Evolutionary conservation across 2,329 filamentous ascomycete species (phyloP).

Genomic region (Aspergillus uvarum): DNA sequence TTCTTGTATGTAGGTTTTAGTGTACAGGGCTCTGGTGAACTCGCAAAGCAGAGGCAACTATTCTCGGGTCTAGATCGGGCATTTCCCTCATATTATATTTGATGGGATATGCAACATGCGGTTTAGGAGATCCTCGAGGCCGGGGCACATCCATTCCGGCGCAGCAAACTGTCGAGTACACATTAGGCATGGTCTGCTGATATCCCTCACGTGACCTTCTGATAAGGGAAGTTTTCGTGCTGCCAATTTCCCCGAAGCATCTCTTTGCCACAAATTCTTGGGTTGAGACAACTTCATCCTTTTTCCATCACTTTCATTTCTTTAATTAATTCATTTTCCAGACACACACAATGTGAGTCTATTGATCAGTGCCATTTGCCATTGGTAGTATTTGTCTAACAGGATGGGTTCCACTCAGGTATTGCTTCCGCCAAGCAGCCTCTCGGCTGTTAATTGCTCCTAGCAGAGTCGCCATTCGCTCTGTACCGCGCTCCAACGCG

Average conservation of each 20-base stretch:
- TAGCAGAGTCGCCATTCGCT: conserved; percentile 44
- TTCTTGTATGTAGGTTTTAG: background rate
- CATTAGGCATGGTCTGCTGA: background rate
- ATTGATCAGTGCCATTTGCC: background rate
- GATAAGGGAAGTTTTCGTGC: background rate
- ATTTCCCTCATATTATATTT: too few species aligned
- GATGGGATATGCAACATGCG: too few species aligned
- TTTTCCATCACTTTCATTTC: too few species aligned
- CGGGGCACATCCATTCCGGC: too few species aligned
- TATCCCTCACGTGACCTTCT: background rate
- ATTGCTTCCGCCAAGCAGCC: conserved; percentile 58
- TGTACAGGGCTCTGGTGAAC: background rate
- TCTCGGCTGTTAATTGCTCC: conserved; percentile 54
- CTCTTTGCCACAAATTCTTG: background rate
- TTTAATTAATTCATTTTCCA: too few species aligned
- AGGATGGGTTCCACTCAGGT: conserved; percentile 43
- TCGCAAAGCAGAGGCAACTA: too few species aligned
- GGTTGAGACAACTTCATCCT: background rate
- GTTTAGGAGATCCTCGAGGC: too few species aligned
- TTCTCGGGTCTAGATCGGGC: too few species aligned
- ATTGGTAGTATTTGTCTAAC: background rate
- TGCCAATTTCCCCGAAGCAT: background rate
- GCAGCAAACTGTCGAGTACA: background rate
- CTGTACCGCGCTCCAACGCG: conserved; percentile 40
- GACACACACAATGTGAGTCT: background rate